Base-by-base conservation (phyloP, 2,329 filamentous ascomycete species). In the Bisporella sp. region DNA sequence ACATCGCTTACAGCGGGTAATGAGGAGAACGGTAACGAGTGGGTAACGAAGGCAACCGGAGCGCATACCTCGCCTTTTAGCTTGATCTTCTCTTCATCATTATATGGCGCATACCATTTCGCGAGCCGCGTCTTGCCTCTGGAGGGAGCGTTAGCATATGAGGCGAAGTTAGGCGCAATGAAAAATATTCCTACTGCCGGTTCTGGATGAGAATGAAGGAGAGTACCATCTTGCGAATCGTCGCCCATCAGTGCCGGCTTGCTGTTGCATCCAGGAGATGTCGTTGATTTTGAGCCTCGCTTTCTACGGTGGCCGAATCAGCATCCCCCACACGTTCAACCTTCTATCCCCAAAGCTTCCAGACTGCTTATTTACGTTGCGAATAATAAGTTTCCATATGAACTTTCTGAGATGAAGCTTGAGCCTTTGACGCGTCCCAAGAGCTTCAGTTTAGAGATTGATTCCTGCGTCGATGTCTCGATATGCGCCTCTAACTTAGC, bases 71-170 rank as follows among this genome's bases (percentile, higher is more conserved):
- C 93, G 78, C 93, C 93, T 72, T 99, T 99, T 63, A 99, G 78
- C 73, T 96, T 96, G 70, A 99, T 89, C 76, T 99, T 99, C 70
- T 99, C 90, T 69, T 97, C 92, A 76, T 99, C 93, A 72, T 84
- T 95, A 76, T 96, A 99, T 55, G 93, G 92, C 60, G 87, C 89
- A 76, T 99, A 99, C 92, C 92, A 99, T 75, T 99, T 99, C 58
- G 93, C 93, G 58, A 99, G 80, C 62, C 93, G 87, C 62, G 93
- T 99, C 76, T 99, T 99, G 73, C 93, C 93, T 79, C 92, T 96
- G 60, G 32, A 56, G 52, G 30, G 9, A 9, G 47, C 59, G 57
- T 46, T 47, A 13, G 4, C 28, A 31, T 2, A 5, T 8, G 11
- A 4, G 13, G 11, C 6, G 12, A 29, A 8, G 0, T 6, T 32